Percentiles rank a stretch among this genome's conserved stretches.
phyloP scores from a whole-genome alignment of 129 eudicot species.

The Artemisia annua region DNA sequence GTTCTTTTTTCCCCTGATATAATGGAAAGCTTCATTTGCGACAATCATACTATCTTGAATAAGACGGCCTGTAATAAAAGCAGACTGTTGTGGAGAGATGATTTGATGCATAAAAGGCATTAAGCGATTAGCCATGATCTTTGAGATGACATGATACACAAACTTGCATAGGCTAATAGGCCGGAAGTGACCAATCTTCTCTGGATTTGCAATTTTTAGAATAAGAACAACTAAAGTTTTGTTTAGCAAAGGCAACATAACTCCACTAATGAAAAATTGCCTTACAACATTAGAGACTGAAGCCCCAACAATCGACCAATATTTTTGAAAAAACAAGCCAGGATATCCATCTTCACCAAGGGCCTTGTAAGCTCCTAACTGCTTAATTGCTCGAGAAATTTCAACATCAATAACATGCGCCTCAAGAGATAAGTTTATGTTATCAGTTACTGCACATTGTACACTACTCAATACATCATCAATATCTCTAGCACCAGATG shows the following conservation, averaged over 20 bases:
- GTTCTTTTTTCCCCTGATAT: no score
- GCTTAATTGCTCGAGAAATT: background rate
- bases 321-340: background rate
- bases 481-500: background rate
- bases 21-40: no score
- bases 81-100: background rate
- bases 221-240: background rate
- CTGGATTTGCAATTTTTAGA: background rate
- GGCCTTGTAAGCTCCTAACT: background rate
- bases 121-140: background rate
- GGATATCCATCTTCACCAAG: conserved; percentile 23
- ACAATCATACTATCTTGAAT: no score
- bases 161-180: no score
- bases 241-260: background rate
- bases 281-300: background rate
- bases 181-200: background rate
- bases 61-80: no score
- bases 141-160: no score
- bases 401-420: background rate
- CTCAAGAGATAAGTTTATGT: background rate
- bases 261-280: background rate
- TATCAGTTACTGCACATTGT: background rate
- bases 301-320: conserved; percentile 17
- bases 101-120: background rate
- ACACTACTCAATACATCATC: background rate